These are phyloP conservation scores for Conticribra guillardii DNA, from an alignment of 108 stramenopile species.

Conservation along the genomic window DNA sequence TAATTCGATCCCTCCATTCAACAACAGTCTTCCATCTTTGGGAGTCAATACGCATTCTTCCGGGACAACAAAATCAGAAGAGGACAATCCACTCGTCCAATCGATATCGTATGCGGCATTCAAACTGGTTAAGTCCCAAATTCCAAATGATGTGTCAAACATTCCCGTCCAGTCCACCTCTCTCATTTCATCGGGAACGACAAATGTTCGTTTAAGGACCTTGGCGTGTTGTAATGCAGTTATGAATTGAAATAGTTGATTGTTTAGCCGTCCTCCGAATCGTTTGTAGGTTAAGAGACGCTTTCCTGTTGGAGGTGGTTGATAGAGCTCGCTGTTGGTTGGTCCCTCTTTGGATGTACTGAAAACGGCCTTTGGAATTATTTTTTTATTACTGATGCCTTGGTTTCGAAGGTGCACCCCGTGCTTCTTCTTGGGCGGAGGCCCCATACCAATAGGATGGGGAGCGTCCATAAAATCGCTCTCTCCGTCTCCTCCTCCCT, in stretches of 20 bases:
- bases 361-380: too few species aligned
- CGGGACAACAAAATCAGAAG: slow-evolving; percentile 23
- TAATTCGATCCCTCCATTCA: slow-evolving; percentile 32
- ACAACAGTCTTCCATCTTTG: slow-evolving; percentile 22
- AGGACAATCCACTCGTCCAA: slow-evolving; percentile 39
- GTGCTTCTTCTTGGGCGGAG: too few species aligned
- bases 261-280: slow-evolving; percentile 51
- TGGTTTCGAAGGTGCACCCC: not conserved
- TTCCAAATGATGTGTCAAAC: slow-evolving; percentile 39
- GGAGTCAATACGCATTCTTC: slow-evolving; percentile 39
- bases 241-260: slow-evolving; percentile 55
- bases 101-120: slow-evolving; percentile 44
- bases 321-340: slow-evolving; percentile 37
- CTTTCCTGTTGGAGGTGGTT: slow-evolving; percentile 30
- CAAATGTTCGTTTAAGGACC: slow-evolving; percentile 45
- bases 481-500: not conserved
- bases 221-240: slow-evolving; percentile 49
- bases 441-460: not conserved
- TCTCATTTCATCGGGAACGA: slow-evolving; percentile 49
- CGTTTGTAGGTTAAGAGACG: slow-evolving; percentile 47
- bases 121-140: slow-evolving; percentile 45
- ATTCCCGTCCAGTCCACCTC: slow-evolving; percentile 55
- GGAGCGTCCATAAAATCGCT: not conserved
- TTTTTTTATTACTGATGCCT: not conserved
- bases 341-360: not conserved